These are phyloP conservation scores for Penicillium rolfsii DNA, from an alignment of 2,329 filamentous ascomycete genomes.

Conservation along the genomic window DNA sequence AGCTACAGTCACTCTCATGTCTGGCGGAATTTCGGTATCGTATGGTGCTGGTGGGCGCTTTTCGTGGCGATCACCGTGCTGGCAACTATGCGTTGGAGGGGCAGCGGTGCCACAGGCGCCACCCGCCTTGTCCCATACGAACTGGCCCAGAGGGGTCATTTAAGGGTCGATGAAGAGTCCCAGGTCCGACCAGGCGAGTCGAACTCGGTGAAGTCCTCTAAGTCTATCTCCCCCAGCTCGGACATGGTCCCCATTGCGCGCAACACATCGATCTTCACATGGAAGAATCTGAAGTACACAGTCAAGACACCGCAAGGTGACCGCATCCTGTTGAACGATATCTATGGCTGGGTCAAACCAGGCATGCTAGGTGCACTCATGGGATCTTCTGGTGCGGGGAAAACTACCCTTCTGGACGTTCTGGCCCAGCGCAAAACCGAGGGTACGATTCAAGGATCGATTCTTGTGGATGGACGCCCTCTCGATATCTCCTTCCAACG, in stretches of 20 bases:
- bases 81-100: too few relatives aligned
- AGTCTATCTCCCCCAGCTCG: constrained; percentile 13
- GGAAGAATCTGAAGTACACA: not conserved
- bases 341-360: constrained; percentile 76
- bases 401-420: constrained; percentile 73
- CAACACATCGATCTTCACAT: not conserved
- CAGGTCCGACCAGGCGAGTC: too few relatives aligned
- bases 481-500: constrained; percentile 66
- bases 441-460: constrained; percentile 64
- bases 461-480: constrained; percentile 66
- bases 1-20: constrained; percentile 55
- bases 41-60: constrained; percentile 66
- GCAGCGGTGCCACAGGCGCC: too few relatives aligned
- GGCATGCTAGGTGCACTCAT: constrained; percentile 78
- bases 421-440: constrained; percentile 69
- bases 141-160: too few relatives aligned
- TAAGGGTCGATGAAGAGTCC: constrained; percentile 20
- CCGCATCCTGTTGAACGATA: constrained; percentile 64
- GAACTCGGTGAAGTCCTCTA: not conserved
- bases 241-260: not conserved
- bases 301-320: constrained; percentile 45
- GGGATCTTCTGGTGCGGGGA: constrained; percentile 77
- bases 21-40: constrained; percentile 65
- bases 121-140: not conserved
- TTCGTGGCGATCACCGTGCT: constrained; percentile 60